Conservation (phyloP, 371 early-diverging fungal species). For the Paramicrosporidium saccamoebae region DNA sequence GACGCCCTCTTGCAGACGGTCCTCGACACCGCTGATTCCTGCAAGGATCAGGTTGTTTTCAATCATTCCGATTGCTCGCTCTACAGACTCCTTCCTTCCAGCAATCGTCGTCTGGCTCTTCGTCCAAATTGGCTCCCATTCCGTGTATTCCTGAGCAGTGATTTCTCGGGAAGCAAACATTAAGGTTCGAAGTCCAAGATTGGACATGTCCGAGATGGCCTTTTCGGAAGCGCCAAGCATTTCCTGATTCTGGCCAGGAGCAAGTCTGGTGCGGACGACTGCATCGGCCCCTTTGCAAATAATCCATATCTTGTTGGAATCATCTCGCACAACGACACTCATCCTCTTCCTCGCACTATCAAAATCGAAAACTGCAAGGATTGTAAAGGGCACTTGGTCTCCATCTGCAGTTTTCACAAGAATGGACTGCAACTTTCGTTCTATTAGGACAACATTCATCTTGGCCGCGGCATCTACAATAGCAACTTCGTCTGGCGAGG, state of each 20-base stretch:
- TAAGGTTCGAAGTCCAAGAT: conserved; percentile 52
- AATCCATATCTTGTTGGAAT: conserved; percentile 58
- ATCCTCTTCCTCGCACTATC: conserved; percentile 87
- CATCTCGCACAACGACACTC: conserved; percentile 64
- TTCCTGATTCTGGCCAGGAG: conserved; percentile 32
- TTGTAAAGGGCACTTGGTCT: not conserved
- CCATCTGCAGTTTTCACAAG: conserved; percentile 21
- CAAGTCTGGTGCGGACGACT: too few relatives aligned
- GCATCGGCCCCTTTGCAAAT: conserved; percentile 97
- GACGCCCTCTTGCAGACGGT: conserved; percentile 88
- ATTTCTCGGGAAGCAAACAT: conserved; percentile 75
- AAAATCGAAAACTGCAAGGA: conserved; percentile 21
- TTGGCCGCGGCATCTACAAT: conserved; percentile 38
- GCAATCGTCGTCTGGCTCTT: conserved; percentile 57
- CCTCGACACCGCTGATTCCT: conserved; percentile 96
- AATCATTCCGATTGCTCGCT: conserved; percentile 68
- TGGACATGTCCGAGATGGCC: not conserved
- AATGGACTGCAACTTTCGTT: conserved; percentile 58
- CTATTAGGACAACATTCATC: conserved; percentile 14
- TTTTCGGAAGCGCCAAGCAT: conserved; percentile 3
- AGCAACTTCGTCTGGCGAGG: conserved; percentile 69
- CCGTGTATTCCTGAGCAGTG: conserved; percentile 44
- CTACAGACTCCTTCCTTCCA: conserved; percentile 51
- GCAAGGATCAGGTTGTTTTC: conserved; percentile 60
- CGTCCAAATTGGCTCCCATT: conserved; percentile 46